phyloP scores from a whole-genome alignment of 352 stramenopile species.

The Phytophthora megakarya region DNA sequence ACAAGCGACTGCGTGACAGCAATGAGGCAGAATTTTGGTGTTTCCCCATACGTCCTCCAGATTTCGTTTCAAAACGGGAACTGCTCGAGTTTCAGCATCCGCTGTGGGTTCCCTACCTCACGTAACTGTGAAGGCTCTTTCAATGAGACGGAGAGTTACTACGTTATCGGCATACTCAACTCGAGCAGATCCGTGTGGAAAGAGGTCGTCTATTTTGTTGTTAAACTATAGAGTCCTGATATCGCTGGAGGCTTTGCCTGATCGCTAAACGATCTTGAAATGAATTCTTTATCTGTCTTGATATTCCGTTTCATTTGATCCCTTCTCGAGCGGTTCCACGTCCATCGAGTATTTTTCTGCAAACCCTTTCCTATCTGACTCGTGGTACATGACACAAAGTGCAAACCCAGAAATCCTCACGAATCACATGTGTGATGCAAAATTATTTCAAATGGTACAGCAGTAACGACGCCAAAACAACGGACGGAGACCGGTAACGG shows the following conservation, averaged over 20 bases:
- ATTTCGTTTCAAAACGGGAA: neutral
- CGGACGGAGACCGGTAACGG: too few relatives aligned
- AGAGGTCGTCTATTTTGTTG: too few relatives aligned
- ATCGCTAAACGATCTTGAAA: too few relatives aligned
- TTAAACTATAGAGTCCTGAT: too few relatives aligned
- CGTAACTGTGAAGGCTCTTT: constrained; percentile 12
- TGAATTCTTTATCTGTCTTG: too few relatives aligned
- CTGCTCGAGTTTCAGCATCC: neutral
- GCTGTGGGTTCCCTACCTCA: constrained; percentile 2
- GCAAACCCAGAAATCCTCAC: constrained; percentile 3
- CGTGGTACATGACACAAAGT: constrained; percentile 1
- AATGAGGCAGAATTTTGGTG: constrained; percentile 11
- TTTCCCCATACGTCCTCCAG: constrained; percentile 13
- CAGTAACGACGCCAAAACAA: constrained; percentile 14
- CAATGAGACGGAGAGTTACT: constrained; percentile 20
- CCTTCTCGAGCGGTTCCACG: constrained; percentile 19
- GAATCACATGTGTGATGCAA: constrained; percentile 15
- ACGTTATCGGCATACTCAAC: constrained; percentile 19
- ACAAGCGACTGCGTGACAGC: constrained; percentile 6
- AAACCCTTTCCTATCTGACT: constrained; percentile 2
- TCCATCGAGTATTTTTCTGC: constrained; percentile 23
- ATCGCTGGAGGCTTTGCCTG: too few relatives aligned
- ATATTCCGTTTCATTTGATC: too few relatives aligned
- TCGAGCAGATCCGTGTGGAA: constrained; percentile 18
- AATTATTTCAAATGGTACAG: constrained; percentile 29